Percentiles rank a stretch among this genome's conserved stretches.
Evolutionary conservation across 179 eudicot genomes (phyloP).

Genomic region (Kewa caespitosa): DNA sequence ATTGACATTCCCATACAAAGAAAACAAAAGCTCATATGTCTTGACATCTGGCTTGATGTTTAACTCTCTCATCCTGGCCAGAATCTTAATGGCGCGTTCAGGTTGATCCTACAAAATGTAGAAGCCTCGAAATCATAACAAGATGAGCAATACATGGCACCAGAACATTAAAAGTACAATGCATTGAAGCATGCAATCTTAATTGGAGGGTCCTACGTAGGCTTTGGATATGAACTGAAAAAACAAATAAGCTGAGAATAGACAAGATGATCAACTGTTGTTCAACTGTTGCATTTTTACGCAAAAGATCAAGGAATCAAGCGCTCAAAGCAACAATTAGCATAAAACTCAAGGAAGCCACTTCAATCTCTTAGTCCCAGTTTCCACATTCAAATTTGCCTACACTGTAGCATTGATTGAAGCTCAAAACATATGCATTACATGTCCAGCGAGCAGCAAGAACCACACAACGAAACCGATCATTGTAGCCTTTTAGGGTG

Average conservation of each 20-base stretch:
- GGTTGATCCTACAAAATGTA: conserved; percentile 70
- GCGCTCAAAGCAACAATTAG: not conserved
- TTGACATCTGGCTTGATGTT: conserved; percentile 50
- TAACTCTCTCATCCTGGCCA: conserved; percentile 67
- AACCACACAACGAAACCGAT: no score
- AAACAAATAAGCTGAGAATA: not conserved
- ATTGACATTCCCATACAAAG: conserved; percentile 80
- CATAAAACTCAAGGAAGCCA: not conserved
- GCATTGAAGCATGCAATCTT: not conserved
- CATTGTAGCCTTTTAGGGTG: no score
- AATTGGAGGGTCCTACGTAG: not conserved
- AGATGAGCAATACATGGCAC: not conserved
- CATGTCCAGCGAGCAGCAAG: no score
- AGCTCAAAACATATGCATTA: no score
- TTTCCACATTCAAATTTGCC: no score
- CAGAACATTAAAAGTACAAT: no score
- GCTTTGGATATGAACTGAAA: no score
- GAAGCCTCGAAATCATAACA: conserved; percentile 2
- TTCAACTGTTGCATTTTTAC: not conserved
- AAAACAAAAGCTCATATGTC: conserved; percentile 78
- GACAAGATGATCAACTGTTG: no score
- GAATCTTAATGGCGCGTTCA: conserved; percentile 70
- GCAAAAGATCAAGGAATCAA: not conserved
- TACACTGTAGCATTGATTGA: no score
- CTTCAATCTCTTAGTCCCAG: not conserved